Conservation (phyloP, 2,329 filamentous ascomycete genomes). For the Fusarium protoensiforme region DNA sequence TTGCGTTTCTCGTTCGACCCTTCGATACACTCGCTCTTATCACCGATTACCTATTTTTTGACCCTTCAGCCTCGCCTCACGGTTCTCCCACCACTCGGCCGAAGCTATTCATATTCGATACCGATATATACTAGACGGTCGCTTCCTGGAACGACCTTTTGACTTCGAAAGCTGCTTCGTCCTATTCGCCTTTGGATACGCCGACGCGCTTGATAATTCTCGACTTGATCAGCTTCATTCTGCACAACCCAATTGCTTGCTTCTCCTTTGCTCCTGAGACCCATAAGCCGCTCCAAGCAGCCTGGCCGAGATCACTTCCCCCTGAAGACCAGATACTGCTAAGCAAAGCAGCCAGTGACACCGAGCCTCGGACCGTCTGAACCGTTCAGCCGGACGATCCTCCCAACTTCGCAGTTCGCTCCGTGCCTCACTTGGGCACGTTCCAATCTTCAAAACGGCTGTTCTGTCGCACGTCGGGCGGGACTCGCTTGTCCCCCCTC, state of each 20-base stretch:
- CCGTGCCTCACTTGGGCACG: conserved; percentile 57
- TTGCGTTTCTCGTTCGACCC: conserved; percentile 44
- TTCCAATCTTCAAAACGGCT: conserved; percentile 80
- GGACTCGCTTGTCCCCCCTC: conserved; percentile 89
- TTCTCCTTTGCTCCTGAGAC: conserved; percentile 31
- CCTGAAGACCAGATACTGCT: conserved; percentile 19
- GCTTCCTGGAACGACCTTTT: conserved; percentile 39
- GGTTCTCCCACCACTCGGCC: conserved; percentile 35
- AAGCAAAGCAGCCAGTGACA: conserved; percentile 28
- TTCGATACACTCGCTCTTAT: conserved; percentile 43
- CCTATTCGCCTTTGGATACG: conserved; percentile 35
- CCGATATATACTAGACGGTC: conserved; percentile 40
- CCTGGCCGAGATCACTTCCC: conserved; percentile 10
- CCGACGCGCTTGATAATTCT: conserved; percentile 35
- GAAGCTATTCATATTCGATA: conserved; percentile 41
- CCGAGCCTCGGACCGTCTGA: conserved; percentile 18
- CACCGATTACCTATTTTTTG: conserved; percentile 33
- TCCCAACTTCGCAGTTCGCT: conserved; percentile 22
- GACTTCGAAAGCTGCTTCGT: conserved; percentile 28
- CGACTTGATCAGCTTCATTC: conserved; percentile 35
- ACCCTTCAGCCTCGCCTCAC: conserved; percentile 32
- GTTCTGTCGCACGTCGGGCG: conserved; percentile 79
- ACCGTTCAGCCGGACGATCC: conserved; percentile 16
- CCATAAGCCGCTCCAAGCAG: conserved; percentile 17
- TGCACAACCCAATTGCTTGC: conserved; percentile 32